These are phyloP conservation scores for Irpex sp. DNA, from an alignment of 1,284 basidiomycete genomes.

Conservation along the genomic window DNA sequence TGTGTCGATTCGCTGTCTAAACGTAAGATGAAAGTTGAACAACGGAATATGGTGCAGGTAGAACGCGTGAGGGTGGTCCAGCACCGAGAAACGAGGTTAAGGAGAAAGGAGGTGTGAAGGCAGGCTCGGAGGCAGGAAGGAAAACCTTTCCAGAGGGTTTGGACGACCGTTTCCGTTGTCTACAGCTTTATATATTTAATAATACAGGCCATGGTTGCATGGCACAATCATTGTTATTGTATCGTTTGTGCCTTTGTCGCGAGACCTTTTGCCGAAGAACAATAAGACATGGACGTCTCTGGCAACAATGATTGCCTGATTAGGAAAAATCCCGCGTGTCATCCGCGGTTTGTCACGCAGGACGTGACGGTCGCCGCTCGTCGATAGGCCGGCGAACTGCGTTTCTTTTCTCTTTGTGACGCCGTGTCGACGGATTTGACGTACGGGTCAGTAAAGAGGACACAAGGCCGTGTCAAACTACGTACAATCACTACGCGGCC, in stretches of 20 bases:
- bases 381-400: too few relatives aligned
- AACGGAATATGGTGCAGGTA: neutral
- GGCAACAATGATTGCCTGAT: neutral
- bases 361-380: too few relatives aligned
- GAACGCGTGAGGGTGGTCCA: constrained; percentile 18
- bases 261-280: constrained; percentile 3
- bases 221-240: constrained; percentile 5
- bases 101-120: neutral
- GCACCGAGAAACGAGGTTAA: constrained; percentile 17
- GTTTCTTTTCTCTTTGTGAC: too few relatives aligned
- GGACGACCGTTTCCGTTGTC: neutral
- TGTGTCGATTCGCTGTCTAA: neutral
- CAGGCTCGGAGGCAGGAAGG: constrained; percentile 1
- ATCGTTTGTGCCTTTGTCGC: constrained; percentile 5
- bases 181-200: constrained; percentile 7
- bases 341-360: neutral
- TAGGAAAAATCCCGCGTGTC: neutral
- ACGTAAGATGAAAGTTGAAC: neutral
- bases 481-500: too few relatives aligned
- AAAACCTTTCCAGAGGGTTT: constrained; percentile 2
- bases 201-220: neutral
- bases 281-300: constrained; percentile 1
- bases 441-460: too few relatives aligned
- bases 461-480: too few relatives aligned
- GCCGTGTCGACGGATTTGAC: too few relatives aligned